A percentile compares a stretch with the other conserved stretches of the same genome.
Evolutionary conservation across 108 stramenopile genomes (phyloP).

Genomic region (Parietichytrium sp.): DNA sequence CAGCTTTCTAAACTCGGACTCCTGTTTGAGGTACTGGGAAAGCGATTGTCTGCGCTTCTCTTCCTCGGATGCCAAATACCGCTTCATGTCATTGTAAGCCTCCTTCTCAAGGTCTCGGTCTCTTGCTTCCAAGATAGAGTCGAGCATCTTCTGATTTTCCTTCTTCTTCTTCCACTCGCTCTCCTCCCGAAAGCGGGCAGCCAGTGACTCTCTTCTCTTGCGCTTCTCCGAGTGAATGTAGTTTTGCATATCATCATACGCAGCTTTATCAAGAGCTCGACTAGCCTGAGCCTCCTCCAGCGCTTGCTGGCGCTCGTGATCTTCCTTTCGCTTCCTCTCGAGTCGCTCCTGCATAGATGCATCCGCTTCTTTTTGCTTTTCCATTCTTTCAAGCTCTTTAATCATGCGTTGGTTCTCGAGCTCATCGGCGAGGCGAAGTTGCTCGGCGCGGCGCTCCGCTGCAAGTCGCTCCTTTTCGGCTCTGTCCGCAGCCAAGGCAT

Average conservation of each 20-base stretch:
- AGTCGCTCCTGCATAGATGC: neutral
- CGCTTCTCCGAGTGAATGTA: neutral
- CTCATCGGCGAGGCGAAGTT: conserved; percentile 5
- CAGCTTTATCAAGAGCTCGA: conserved; percentile 25
- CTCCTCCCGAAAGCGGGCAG: neutral
- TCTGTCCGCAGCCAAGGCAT: neutral
- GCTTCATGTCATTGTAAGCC: conserved; percentile 23
- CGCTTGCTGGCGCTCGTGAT: neutral
- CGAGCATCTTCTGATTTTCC: neutral
- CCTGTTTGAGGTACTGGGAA: neutral
- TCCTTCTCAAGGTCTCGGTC: neutral
- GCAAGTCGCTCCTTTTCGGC: neutral
- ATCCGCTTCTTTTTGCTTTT: neutral
- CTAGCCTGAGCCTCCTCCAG: neutral
- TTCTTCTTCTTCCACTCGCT: conserved; percentile 17
- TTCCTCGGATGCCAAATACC: neutral
- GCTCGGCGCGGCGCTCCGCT: neutral
- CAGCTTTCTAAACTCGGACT: neutral
- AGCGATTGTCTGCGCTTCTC: neutral
- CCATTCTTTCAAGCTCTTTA: conserved; percentile 22
- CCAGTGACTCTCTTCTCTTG: neutral
- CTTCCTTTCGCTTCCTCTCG: neutral
- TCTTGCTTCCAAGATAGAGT: neutral
- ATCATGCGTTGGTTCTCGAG: neutral
- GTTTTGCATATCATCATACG: conserved; percentile 8